Conservation (phyloP, 257 asterid genomes). For the Nicotiana benthamiana region DNA sequence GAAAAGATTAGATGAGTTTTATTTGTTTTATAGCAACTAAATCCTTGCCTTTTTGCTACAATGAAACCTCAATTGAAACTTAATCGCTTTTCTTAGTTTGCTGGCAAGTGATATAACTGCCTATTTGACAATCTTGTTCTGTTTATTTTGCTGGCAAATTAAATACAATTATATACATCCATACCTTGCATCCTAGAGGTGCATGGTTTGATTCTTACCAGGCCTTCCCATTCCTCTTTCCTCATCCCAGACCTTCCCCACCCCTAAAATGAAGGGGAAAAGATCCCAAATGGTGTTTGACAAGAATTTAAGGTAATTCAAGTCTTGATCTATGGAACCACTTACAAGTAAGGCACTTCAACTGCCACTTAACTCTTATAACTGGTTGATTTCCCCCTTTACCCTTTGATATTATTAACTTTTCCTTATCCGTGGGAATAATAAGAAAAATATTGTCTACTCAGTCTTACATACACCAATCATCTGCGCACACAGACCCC, state of each 20-base stretch:
- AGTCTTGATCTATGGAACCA: neutral
- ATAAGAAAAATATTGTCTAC: neutral
- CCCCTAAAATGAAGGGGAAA: neutral
- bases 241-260: neutral
- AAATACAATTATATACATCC: neutral
- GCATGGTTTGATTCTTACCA: neutral
- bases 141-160: neutral
- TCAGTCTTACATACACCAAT: neutral
- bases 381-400: neutral
- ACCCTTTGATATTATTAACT: neutral
- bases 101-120: neutral
- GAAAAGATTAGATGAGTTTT: neutral
- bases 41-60: neutral
- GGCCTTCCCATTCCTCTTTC: neutral
- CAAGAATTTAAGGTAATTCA: neutral
- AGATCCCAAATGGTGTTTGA: neutral
- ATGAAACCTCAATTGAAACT: neutral
- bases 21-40: neutral
- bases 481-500: neutral
- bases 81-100: neutral
- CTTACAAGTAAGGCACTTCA: neutral
- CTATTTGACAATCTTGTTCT: neutral
- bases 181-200: neutral
- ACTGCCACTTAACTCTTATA: neutral
- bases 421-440: neutral